Evolutionary conservation across 2,329 filamentous ascomycete species (phyloP).

Genomic region (Colletotrichum sp.): DNA sequence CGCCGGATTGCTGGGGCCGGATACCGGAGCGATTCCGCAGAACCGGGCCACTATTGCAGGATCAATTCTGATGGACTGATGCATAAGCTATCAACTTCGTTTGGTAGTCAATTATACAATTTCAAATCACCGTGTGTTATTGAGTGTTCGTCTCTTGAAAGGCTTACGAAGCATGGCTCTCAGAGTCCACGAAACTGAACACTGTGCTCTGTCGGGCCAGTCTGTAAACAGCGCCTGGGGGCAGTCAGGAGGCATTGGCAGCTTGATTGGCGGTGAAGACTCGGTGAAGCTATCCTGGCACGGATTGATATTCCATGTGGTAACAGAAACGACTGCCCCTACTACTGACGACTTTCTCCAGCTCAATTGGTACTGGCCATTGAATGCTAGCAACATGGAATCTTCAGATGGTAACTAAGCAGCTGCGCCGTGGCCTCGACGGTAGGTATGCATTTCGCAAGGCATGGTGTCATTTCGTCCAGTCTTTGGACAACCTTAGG

Average conservation of each 20-base stretch:
- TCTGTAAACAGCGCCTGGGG: not conserved
- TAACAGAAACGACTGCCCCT: slow-evolving; percentile 10
- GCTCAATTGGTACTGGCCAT: not conserved
- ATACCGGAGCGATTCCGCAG: not conserved
- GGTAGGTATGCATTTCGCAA: not conserved
- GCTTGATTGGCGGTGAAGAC: not conserved
- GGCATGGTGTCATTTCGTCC: not conserved
- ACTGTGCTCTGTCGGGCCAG: not conserved
- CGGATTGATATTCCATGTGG: slow-evolving; percentile 12
- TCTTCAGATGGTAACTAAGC: not conserved
- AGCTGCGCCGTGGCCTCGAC: not conserved
- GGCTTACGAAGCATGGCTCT: not conserved
- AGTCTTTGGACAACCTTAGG: not conserved
- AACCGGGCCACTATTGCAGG: too few species aligned
- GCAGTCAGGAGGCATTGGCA: not conserved
- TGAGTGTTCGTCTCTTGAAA: too few species aligned
- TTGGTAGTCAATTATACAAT: too few species aligned
- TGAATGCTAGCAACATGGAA: not conserved
- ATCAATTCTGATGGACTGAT: too few species aligned
- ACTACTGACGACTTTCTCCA: not conserved
- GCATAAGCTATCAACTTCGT: too few species aligned
- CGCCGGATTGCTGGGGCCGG: not conserved
- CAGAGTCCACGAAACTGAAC: not conserved
- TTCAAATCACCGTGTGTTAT: too few species aligned
- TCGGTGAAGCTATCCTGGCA: not conserved